phyloP scores from a whole-genome alignment of 768 basidiomycete species.

The Mycena kentingensis region DNA sequence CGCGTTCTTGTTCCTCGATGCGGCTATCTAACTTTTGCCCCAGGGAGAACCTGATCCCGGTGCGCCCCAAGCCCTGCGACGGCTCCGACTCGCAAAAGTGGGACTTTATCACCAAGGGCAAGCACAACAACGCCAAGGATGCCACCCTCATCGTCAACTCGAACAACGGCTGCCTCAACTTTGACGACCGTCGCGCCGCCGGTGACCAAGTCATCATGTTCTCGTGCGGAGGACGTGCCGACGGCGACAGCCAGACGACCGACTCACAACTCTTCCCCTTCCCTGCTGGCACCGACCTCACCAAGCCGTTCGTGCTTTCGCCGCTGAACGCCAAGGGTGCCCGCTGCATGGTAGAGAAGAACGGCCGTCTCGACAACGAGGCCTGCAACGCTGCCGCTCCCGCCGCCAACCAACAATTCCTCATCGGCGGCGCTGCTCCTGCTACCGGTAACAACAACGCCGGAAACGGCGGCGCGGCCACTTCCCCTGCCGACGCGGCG shows the following conservation, averaged over 20 bases:
- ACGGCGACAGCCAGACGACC: constrained; percentile 17
- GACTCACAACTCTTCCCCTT: constrained; percentile 23
- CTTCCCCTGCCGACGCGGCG: no score
- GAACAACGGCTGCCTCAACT: constrained; percentile 21
- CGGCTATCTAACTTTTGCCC: no score
- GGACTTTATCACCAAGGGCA: constrained; percentile 36
- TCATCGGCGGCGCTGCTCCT: no score
- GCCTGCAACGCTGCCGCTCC: constrained; percentile 11
- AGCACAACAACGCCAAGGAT: constrained; percentile 31
- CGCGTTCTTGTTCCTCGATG: no score
- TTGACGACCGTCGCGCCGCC: constrained; percentile 19
- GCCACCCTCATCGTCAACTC: constrained; percentile 31
- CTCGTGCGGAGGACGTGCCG: constrained; percentile 24
- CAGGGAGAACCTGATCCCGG: not conserved
- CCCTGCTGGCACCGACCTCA: constrained; percentile 10
- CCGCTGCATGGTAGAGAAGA: constrained; percentile 16
- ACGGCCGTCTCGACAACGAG: constrained; percentile 16
- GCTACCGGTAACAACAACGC: no score
- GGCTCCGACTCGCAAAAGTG: constrained; percentile 32
- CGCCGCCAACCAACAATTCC: no score
- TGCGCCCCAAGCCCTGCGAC: constrained; percentile 25
- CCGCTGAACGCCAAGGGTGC: constrained; percentile 9
- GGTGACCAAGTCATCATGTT: constrained; percentile 23
- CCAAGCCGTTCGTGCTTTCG: constrained; percentile 10
- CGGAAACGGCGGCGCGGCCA: no score